Percentiles rank a stretch among this genome's conserved stretches.
Conservation (phyloP, 2,329 filamentous ascomycete species). For the Aureobasidium uvarum region DNA sequence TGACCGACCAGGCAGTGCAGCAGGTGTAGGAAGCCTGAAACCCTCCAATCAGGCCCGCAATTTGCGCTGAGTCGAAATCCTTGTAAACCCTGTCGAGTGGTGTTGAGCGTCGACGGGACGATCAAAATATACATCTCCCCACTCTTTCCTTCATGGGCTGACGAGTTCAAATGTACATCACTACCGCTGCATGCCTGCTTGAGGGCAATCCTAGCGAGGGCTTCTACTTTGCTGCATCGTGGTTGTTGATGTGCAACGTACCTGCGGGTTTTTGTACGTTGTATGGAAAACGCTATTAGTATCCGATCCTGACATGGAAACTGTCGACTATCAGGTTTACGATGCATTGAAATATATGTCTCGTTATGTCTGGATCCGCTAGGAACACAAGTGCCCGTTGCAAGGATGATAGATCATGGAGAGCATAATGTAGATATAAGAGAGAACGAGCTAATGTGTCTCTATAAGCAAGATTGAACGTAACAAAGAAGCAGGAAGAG, state of each 20-base stretch:
- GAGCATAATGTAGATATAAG: background rate
- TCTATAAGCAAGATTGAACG: constrained; percentile 3
- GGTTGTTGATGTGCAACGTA: background rate
- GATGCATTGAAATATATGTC: background rate
- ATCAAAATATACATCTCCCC: constrained; percentile 20
- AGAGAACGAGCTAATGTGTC: background rate
- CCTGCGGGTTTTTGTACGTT: background rate
- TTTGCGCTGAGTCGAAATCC: constrained; percentile 14
- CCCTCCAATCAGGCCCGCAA: constrained; percentile 18
- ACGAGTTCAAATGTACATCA: constrained; percentile 21
- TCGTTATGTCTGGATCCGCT: background rate
- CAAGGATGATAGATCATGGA: background rate
- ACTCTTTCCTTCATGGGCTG: constrained; percentile 9
- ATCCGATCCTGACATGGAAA: background rate
- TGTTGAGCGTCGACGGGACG: constrained; percentile 18
- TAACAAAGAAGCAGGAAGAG: background rate
- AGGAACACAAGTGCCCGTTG: background rate
- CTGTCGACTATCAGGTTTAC: background rate
- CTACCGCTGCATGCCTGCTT: background rate
- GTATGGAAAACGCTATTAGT: background rate
- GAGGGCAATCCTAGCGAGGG: background rate
- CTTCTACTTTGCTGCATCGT: background rate
- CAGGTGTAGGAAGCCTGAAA: constrained; percentile 22
- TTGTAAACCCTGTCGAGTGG: constrained; percentile 1
- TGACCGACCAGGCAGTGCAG: constrained; percentile 5